Base-by-base conservation (phyloP, 345 rosid genomes). In the Rubroshorea leprosula region DNA sequence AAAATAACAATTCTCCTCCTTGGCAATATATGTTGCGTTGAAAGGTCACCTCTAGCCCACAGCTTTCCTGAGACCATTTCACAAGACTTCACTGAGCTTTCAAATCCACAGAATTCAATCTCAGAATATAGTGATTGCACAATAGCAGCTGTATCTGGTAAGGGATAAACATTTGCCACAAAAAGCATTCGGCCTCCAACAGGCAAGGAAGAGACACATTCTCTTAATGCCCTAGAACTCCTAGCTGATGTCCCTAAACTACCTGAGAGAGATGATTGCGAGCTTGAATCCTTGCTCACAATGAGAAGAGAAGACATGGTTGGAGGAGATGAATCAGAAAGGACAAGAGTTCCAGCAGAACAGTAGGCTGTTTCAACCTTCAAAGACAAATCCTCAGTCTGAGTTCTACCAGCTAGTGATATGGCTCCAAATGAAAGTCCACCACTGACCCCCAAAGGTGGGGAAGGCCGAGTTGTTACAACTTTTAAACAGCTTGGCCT, bases 171-270 rank as follows among this genome's bases (percentile, higher is more conserved):
- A 82, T 89, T 96, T 55, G 92, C 90, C 62, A 83, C 99, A 73
- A 85, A 93, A 69, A 93, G 97, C 97, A 93, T 89, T 52, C 89
- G 89, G 57, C 97, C 99, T 77, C 89, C 99, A 69, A 89, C 76
- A 39, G 99, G 99, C 68, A 89, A 71, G 35, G 96, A 82, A 70
- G 97, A 80, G 54, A 89, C 89, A 55, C 64, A 67, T 79, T 93
- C 99, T 49, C 89, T 77, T 56, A 87, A 79, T 57, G 95, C 94
- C 39, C 89, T 81, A 70, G 91, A 86, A 75, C 82, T 73, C 76
- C 95, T 78, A 22, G 86, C 66, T 62, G 80, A 72, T 72, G 89
- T 66, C 35, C 85, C 97, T 55, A 84, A 69, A 73, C 68, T 73
- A 65, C 85, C 78, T 3, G 81, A 67, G 56, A 56, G 59, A 68